Evolutionary conservation across 345 rosid genomes (phyloP).

Genomic region (Arabis hirsuta): DNA sequence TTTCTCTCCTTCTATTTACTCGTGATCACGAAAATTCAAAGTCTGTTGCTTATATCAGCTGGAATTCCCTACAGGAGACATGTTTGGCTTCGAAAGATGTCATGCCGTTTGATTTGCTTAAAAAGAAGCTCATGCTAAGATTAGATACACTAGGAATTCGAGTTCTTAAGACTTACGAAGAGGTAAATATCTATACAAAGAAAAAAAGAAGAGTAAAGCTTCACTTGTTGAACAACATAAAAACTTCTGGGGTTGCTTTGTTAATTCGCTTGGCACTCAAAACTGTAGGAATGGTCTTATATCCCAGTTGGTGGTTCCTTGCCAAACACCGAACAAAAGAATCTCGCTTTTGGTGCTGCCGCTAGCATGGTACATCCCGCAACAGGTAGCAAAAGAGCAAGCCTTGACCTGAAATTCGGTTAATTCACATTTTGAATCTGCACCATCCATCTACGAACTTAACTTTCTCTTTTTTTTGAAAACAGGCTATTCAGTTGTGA

Average conservation of each 20-base stretch:
- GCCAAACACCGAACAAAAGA: slow-evolving; percentile 90
- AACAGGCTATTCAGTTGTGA: slow-evolving; percentile 94
- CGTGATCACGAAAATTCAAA: neutral
- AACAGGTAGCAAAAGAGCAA: slow-evolving; percentile 58
- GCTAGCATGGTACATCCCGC: slow-evolving; percentile 99
- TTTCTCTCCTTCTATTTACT: slow-evolving; percentile 2
- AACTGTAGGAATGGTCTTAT: slow-evolving; percentile 93
- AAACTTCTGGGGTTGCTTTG: neutral
- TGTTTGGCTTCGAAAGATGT: slow-evolving; percentile 96
- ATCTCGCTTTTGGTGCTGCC: slow-evolving; percentile 96
- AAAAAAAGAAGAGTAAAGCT: neutral
- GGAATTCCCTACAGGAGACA: slow-evolving; percentile 70
- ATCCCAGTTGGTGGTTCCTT: slow-evolving; percentile 97
- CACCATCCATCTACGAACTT: neutral
- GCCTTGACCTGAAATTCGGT: slow-evolving; percentile 17
- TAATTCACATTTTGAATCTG: slow-evolving; percentile 13
- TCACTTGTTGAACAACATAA: slow-evolving; percentile 1
- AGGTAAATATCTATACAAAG: slow-evolving; percentile 51
- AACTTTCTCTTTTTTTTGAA: slow-evolving; percentile 8
- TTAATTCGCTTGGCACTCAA: neutral
- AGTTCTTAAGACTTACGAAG: slow-evolving; percentile 75
- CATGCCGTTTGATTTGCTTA: slow-evolving; percentile 81
- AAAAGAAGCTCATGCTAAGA: slow-evolving; percentile 76
- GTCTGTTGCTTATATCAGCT: slow-evolving; percentile 31
- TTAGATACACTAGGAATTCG: slow-evolving; percentile 75